Conservation (phyloP, 495 filamentous ascomycete species). For the Letharia lupina region DNA sequence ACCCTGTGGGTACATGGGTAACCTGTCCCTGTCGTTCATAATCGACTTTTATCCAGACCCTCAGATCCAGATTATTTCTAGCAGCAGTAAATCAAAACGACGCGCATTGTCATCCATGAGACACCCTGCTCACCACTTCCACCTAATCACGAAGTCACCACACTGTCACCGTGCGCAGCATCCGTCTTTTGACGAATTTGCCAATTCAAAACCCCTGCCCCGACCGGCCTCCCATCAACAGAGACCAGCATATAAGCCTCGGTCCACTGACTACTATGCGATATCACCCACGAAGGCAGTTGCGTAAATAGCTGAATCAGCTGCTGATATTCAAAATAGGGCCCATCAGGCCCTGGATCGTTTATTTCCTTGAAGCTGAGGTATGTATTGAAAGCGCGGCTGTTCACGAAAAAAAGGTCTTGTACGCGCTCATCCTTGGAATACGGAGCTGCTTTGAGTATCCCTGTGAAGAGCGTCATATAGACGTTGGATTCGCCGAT, state of each 20-base stretch:
- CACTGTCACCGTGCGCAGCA: background rate
- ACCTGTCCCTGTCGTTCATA: background rate
- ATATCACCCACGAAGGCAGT: background rate
- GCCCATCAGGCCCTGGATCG: background rate
- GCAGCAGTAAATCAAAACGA: no score
- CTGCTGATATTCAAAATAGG: background rate
- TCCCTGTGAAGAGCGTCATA: background rate
- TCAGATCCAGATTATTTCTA: background rate
- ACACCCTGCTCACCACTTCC: background rate
- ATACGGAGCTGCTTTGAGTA: background rate
- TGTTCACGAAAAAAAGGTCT: background rate
- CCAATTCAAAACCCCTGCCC: background rate
- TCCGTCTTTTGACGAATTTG: background rate
- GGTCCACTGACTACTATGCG: background rate
- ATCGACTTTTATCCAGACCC: background rate
- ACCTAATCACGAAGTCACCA: background rate
- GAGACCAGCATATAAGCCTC: background rate
- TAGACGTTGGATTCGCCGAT: conserved; percentile 1
- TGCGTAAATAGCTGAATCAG: background rate
- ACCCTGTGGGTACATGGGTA: no score
- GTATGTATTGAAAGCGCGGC: background rate
- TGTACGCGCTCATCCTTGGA: background rate
- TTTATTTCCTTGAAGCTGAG: background rate
- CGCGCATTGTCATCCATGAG: background rate
- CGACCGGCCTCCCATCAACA: background rate